Conservation (phyloP, 768 basidiomycete species). For the Boletus insuetus region DNA sequence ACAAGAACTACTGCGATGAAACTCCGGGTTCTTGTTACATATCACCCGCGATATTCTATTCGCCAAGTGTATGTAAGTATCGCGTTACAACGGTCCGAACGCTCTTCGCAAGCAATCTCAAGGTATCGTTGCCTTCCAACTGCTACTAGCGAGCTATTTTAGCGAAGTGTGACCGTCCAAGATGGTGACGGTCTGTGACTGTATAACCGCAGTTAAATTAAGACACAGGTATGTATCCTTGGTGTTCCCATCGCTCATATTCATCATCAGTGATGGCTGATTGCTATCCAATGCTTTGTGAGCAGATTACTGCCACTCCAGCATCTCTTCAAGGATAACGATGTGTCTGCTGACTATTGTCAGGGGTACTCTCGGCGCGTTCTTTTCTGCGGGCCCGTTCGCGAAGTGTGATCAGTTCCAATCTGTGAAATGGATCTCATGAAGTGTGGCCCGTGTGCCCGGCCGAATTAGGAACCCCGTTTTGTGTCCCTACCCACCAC, state of each 20-base stretch:
- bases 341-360: neutral
- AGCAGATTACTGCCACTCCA: neutral
- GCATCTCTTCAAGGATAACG: neutral
- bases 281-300: neutral
- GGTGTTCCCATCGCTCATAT: neutral
- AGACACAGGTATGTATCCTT: neutral
- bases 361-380: neutral
- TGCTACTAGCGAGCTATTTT: no score
- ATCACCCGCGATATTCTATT: no score
- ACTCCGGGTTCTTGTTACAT: neutral
- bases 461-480: neutral
- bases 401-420: neutral
- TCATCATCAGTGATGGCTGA: neutral
- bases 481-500: conserved; percentile 4
- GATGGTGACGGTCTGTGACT: neutral
- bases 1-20: neutral
- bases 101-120: no score
- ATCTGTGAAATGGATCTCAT: conserved; percentile 7
- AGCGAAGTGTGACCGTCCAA: neutral
- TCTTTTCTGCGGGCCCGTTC: no score
- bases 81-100: no score
- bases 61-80: no score
- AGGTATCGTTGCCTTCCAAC: no score
- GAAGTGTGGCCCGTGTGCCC: neutral
- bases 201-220: neutral